Conservation (phyloP, 345 rosid genomes). For the Mangifera indica region DNA sequence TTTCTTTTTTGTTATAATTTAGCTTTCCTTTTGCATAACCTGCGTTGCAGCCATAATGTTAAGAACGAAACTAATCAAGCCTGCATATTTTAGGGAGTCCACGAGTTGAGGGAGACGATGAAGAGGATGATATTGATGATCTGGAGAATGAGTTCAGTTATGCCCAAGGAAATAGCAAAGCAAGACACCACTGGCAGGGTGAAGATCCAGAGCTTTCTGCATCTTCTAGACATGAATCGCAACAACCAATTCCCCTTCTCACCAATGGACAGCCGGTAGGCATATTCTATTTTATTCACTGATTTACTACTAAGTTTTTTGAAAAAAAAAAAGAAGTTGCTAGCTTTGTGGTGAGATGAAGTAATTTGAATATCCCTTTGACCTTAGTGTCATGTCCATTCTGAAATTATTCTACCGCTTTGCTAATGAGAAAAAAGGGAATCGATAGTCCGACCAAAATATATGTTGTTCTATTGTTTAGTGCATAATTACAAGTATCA, state of each 20-base stretch:
- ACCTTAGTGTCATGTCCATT: neutral
- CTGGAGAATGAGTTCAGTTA: constrained; percentile 90
- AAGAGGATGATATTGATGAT: constrained; percentile 97
- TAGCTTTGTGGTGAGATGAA: neutral
- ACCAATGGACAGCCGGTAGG: constrained; percentile 81
- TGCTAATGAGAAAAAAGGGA: neutral
- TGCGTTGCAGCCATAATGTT: neutral
- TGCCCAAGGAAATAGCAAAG: constrained; percentile 59
- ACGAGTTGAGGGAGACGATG: constrained; percentile 96
- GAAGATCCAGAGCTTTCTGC: constrained; percentile 82
- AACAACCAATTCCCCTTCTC: constrained; percentile 86
- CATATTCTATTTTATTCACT: constrained; percentile 3
- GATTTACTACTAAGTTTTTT: neutral
- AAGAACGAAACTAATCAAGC: neutral
- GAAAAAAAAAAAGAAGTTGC: neutral
- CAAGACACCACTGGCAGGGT: constrained; percentile 75
- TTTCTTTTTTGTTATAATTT: constrained; percentile 21
- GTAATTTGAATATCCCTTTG: constrained; percentile 1
- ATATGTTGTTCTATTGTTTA: constrained; percentile 3
- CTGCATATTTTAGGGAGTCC: constrained; percentile 65
- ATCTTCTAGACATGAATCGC: constrained; percentile 90
- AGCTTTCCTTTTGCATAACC: neutral
- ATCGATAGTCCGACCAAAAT: neutral
- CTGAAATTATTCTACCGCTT: neutral
- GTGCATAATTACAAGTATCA: neutral